Conservation (phyloP, 2,329 filamentous ascomycete genomes). For the Penicillium brasilianum region DNA sequence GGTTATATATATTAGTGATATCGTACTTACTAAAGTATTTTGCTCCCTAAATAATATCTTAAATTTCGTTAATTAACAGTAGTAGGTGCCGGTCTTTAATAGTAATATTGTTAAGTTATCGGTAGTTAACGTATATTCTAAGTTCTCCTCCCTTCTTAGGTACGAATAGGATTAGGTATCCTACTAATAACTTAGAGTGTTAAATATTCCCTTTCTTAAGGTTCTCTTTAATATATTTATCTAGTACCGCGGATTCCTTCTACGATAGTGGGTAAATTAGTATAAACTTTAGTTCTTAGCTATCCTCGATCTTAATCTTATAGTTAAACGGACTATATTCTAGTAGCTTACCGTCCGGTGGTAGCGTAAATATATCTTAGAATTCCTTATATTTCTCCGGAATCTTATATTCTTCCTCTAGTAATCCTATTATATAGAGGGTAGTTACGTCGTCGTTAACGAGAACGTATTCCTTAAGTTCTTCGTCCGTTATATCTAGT, state of each 20-base stretch:
- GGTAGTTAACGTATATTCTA: not conserved
- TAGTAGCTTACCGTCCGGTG: not conserved
- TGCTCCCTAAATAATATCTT: slow-evolving; percentile 1
- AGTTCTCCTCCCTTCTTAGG: slow-evolving; percentile 1
- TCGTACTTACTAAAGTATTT: not conserved
- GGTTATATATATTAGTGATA: not conserved
- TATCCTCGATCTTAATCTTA: no score
- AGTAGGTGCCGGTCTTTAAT: not conserved
- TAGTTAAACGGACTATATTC: no score
- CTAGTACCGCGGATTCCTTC: not conserved
- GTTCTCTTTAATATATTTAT: not conserved
- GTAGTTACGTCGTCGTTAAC: not conserved
- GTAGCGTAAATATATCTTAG: not conserved
- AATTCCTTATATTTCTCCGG: not conserved
- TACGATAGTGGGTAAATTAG: not conserved
- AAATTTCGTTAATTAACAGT: not conserved
- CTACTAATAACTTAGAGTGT: not conserved
- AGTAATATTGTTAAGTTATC: not conserved
- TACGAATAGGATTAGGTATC: not conserved
- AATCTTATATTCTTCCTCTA: not conserved
- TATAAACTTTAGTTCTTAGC: no score
- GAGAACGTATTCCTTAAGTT: not conserved
- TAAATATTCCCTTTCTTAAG: not conserved
- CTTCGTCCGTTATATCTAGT: not conserved
- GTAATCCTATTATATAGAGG: not conserved